A percentile compares a stretch with the other conserved stretches of the same genome.
Conservation (phyloP, 495 filamentous ascomycete genomes). For the Penicillium turbatum region DNA sequence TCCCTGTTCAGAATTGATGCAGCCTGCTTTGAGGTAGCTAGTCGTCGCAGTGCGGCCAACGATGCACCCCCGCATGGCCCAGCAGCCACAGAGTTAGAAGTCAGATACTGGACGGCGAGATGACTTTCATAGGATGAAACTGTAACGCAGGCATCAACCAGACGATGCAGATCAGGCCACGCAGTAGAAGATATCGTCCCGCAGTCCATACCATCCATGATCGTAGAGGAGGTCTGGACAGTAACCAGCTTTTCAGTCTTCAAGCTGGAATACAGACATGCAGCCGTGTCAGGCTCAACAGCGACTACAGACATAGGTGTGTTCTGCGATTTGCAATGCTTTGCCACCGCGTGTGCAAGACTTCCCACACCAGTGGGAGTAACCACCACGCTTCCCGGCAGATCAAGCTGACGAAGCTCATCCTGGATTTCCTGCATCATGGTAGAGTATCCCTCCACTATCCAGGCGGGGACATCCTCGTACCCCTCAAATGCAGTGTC, state of each 20-base stretch:
- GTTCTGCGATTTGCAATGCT: constrained; percentile 50
- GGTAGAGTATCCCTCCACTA: constrained; percentile 68
- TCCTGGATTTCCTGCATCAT: constrained; percentile 60
- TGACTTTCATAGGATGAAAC: constrained; percentile 56
- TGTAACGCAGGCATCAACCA: constrained; percentile 55
- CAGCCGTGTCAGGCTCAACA: constrained; percentile 61
- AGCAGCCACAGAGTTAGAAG: constrained; percentile 38
- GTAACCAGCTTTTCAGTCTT: constrained; percentile 37
- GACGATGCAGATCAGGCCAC: constrained; percentile 52
- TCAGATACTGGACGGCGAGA: constrained; percentile 46
- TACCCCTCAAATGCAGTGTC: constrained; percentile 61
- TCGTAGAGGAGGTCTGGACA: constrained; percentile 49
- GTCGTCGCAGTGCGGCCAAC: constrained; percentile 51
- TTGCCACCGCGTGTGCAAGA: constrained; percentile 55
- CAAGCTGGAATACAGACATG: constrained; percentile 53
- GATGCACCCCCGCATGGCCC: constrained; percentile 64
- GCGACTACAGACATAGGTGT: constrained; percentile 42
- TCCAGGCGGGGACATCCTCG: constrained; percentile 62
- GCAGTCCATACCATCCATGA: constrained; percentile 68
- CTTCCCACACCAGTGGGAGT: constrained; percentile 64
- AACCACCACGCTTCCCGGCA: constrained; percentile 40
- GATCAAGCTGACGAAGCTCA: constrained; percentile 38
- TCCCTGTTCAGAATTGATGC: constrained; percentile 33
- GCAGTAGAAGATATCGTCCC: constrained; percentile 59
- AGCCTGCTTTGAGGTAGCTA: constrained; percentile 27